Evolutionary conservation across 2,329 filamentous ascomycete species (phyloP).

Genomic region (Alternaria novae-zelandiae): DNA sequence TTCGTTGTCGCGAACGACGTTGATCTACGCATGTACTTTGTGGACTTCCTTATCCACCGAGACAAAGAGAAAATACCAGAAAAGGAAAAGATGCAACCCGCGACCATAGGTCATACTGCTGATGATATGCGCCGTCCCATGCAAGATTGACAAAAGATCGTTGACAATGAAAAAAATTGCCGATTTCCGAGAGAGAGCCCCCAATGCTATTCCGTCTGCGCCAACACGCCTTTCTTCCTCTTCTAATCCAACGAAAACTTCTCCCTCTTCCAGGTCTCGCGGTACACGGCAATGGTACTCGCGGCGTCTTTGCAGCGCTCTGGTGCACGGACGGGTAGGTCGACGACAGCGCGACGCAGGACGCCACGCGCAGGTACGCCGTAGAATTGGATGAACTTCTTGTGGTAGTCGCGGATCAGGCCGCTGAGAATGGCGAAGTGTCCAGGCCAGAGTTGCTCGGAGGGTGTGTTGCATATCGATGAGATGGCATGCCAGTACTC

Average conservation of each 20-base stretch:
- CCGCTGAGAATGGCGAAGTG: conserved; percentile 59
- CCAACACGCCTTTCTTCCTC: background rate
- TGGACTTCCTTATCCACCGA: background rate
- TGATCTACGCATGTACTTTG: background rate
- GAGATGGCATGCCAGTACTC: conserved; percentile 85
- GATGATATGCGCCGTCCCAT: conserved; percentile 4
- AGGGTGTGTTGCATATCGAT: conserved; percentile 76
- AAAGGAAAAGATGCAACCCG: background rate
- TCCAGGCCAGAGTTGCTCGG: conserved; percentile 55
- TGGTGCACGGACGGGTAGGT: conserved; percentile 64
- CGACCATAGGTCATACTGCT: conserved; percentile 11
- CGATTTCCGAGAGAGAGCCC: background rate
- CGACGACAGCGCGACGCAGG: conserved; percentile 73
- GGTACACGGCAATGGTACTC: conserved; percentile 37
- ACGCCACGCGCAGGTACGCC: conserved; percentile 77
- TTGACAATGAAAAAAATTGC: background rate
- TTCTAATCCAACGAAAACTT: conserved; percentile 25
- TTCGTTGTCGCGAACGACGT: background rate
- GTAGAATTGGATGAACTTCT: conserved; percentile 80
- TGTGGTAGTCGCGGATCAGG: conserved; percentile 68
- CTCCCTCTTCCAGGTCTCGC: conserved; percentile 41
- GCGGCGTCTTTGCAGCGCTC: conserved; percentile 34
- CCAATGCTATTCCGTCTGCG: background rate
- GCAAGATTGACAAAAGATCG: conserved; percentile 1
- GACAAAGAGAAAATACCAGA: background rate